Base-by-base conservation (phyloP, 345 rosid genomes). In the Citrus sp. region DNA sequence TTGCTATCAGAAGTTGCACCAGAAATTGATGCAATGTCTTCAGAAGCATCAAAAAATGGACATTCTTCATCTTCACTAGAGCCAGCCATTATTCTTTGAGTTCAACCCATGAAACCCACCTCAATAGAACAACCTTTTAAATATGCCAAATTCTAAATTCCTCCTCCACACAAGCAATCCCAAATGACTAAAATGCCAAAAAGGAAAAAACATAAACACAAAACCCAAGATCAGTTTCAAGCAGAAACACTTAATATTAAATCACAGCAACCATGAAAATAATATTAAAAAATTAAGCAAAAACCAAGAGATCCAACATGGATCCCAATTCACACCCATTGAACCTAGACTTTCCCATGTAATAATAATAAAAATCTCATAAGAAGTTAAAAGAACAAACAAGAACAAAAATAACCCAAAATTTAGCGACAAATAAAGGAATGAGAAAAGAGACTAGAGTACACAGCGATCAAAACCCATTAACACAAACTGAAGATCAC, bases 241-340 rank as follows among this genome's bases (percentile, higher is more conserved):
- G 76, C 84, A 84, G 62, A 69, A 60, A 76, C 61, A 84, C 70
- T 72, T 74, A 72, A 75, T 75, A 75, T 63, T 71, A 79, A 77
- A 77, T 32, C 56, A 84, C 65, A 51, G 72, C 49, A 76, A 61
- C 60, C 65, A 67, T 73, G 66, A 63, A 51, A 73, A 73, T 70
- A 61, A 75, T 61, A 58, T 22, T 49, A 24, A 73, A 67, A 61
- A 76, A 62, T 37, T 82, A 85, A 84, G 75, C 79, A 76, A n/a
- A 88, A 86, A 77, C 82, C 87, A 87, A 85, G 84, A 88, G 85
- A 95, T 88, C 94, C 88, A 89, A 86, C 92, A 91, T 86, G 86
- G 96, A 93, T 95, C 96, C 94, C 98, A 82, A 91, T 84, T 89
- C 84, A 87, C 72, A 85, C 83, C 80, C 90, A 85, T 82, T 87